A percentile compares a stretch with the other conserved stretches of the same genome.
phyloP scores from a whole-genome alignment of 2,329 filamentous ascomycete genomes.

The Aureobasidium sp. region DNA sequence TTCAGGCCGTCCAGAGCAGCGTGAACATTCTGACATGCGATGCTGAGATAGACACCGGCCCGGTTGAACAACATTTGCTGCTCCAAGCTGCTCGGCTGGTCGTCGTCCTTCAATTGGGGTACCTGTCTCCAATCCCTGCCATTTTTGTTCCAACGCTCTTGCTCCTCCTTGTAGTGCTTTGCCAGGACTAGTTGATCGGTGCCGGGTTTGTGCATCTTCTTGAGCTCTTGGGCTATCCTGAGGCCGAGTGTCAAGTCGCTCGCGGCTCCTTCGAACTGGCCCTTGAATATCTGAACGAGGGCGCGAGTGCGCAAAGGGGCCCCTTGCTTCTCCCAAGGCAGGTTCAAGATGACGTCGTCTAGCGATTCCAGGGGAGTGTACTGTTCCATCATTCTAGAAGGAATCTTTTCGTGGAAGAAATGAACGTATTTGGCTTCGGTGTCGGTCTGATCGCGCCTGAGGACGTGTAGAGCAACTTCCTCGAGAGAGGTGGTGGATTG shows the following conservation, averaged over 20 bases:
- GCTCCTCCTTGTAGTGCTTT: conserved; percentile 33
- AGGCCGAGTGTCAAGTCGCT: conserved; percentile 63
- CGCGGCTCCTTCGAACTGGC: conserved; percentile 60
- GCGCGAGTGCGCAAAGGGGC: conserved; percentile 65
- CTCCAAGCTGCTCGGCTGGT: conserved; percentile 68
- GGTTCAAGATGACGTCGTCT: conserved; percentile 56
- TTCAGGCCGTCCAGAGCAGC: conserved; percentile 44
- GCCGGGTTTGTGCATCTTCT: conserved; percentile 35
- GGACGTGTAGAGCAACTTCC: conserved; percentile 63
- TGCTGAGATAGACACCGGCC: conserved; percentile 59
- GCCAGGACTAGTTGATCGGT: conserved; percentile 46
- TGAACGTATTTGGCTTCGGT: conserved; percentile 77
- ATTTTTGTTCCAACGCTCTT: conserved; percentile 29
- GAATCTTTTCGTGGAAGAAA: conserved; percentile 87
- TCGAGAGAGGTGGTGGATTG: conserved; percentile 69
- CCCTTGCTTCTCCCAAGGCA: conserved; percentile 55
- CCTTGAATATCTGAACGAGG: conserved; percentile 65
- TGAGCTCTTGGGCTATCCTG: conserved; percentile 39
- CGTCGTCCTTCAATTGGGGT: conserved; percentile 46
- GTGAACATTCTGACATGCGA: conserved; percentile 59
- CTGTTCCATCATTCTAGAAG: conserved; percentile 62
- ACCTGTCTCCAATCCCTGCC: conserved; percentile 41
- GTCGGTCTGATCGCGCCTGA: conserved; percentile 60
- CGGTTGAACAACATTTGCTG: conserved; percentile 69
- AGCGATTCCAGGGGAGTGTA: conserved; percentile 60